Evolutionary conservation across 306 rosid species (phyloP), one percentile per base, ranked within the genome.

Genomic region (Sesbania bispinosa): DNA sequence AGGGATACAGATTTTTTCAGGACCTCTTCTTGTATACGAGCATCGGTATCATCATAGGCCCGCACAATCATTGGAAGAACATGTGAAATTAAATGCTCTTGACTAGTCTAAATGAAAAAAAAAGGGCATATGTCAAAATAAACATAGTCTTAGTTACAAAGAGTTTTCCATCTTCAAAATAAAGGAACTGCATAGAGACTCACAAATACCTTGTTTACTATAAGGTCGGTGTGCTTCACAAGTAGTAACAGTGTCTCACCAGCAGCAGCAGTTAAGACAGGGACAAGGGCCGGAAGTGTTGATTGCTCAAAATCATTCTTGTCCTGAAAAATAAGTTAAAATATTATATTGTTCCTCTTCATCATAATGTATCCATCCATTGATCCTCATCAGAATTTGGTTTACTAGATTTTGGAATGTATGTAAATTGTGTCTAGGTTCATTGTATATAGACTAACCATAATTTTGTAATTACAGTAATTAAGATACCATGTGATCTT

Each of bases 11-110:
- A 91, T 74, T 82, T 95, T 80, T 79, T 95, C 84, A 95, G 72
- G 79, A 86, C 99, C 84, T 95, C 97, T 86, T 95, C 99, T 84
- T 95, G 99, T 59, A 91, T 69, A 58, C 96, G 99, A 68, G 92
- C 81, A 88, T 95, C 99, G n/a, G 26, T 88, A 73, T 95, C 97
- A 71, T 88, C 96, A 73, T 85, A 95, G 70, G 97, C 97, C 70
- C 97, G 96, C 60, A 95, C 86, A 62, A 95, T 81, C 96, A 95
- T 82, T 62, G 99, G 97, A 82, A 95, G 92, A 79, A 95, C 93
- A 72, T 89, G 94, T 19, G 90, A 80, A 61, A 88, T 62, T 82
- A 95, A 74, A 78, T 88, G 92, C 62, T 88, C 96, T 74, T 84
- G 97, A 75, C 85, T 84, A 71, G 97, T 86, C 99, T 95, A 60